Conservation (phyloP, 768 basidiomycete species). For the Rhizopogon rudus region DNA sequence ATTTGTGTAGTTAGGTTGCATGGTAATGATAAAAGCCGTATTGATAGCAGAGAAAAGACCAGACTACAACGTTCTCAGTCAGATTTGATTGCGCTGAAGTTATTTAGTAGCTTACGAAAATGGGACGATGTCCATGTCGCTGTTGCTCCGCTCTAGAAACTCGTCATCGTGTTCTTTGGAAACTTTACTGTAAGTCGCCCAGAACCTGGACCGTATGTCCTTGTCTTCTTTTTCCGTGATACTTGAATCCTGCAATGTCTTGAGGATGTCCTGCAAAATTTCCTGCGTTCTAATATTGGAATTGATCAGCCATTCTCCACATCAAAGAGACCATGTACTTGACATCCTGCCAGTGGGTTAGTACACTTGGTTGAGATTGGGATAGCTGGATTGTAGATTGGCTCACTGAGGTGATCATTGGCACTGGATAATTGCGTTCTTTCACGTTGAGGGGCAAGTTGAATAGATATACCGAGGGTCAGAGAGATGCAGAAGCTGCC, state of each 20-base stretch:
- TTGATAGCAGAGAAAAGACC: conserved; percentile 4
- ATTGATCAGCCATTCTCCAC: not conserved
- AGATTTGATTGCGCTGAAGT: not conserved
- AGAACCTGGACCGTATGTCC: conserved; percentile 7
- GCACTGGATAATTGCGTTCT: not conserved
- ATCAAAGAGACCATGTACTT: not conserved
- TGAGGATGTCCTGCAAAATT: not conserved
- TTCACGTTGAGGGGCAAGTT: not conserved
- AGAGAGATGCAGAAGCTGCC: not conserved
- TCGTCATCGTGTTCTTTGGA: conserved; percentile 13
- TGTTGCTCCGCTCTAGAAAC: conserved; percentile 12
- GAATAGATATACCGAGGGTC: not conserved
- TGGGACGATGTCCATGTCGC: conserved; percentile 14
- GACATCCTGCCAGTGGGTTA: not conserved
- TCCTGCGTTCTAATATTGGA: not conserved
- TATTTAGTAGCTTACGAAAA: conserved; percentile 14
- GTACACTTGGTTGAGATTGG: not conserved
- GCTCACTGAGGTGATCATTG: not conserved
- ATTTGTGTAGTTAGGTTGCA: conserved; percentile 1
- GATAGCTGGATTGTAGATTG: not conserved
- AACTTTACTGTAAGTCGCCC: conserved; percentile 10
- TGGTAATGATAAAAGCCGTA: not conserved
- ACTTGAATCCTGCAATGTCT: not conserved
- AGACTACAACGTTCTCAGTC: not conserved
- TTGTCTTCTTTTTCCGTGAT: not conserved